Evolutionary conservation across 2,329 filamentous ascomycete species (phyloP).

Genomic region (Fusarium floridanum): DNA sequence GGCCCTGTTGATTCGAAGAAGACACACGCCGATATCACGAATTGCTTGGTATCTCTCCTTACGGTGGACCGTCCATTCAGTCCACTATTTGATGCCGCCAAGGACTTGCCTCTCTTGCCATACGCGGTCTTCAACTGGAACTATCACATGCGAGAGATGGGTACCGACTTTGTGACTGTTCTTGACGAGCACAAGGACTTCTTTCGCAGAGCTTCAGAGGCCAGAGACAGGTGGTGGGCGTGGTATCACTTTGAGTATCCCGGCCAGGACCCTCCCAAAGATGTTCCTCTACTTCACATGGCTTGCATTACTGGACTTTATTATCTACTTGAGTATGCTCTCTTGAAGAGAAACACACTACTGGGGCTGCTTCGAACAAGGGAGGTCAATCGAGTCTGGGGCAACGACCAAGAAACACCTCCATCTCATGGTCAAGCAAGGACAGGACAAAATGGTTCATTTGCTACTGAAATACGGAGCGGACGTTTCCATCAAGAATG

Average conservation of each 20-base stretch:
- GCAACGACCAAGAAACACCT: background rate
- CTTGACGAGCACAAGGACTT: background rate
- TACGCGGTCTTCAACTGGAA: background rate
- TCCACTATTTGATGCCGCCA: background rate
- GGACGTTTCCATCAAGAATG: background rate
- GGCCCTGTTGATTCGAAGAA: background rate
- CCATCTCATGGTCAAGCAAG: background rate
- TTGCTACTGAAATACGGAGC: background rate
- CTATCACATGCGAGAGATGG: background rate
- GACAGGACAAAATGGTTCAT: background rate
- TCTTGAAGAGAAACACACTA: background rate
- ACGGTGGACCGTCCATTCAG: background rate
- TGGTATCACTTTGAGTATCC: background rate
- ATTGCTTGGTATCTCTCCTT: background rate
- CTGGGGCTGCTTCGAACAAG: background rate
- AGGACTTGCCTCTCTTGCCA: background rate
- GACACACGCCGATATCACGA: background rate
- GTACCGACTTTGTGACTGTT: background rate
- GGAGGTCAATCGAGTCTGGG: background rate
- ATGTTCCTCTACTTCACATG: background rate
- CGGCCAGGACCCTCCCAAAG: background rate
- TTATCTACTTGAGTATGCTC: background rate
- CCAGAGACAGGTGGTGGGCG: background rate
- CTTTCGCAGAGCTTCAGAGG: background rate
- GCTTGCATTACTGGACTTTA: background rate